These are phyloP conservation scores for Arthrobotrys entomopaga DNA, from an alignment of 2,329 filamentous ascomycete species.

Conservation along the genomic window DNA sequence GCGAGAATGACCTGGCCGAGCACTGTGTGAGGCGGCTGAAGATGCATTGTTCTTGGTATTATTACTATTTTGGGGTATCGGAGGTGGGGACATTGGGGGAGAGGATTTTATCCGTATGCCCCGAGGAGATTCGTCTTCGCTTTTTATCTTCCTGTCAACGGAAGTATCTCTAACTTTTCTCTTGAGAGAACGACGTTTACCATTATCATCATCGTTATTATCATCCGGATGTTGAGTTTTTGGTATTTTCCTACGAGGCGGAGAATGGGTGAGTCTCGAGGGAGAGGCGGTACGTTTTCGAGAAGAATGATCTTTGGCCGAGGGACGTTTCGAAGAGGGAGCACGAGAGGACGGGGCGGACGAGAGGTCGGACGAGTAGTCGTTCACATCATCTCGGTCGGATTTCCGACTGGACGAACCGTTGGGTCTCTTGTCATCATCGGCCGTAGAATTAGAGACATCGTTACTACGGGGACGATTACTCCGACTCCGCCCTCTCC, in stretches of 20 bases:
- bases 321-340: conserved; percentile 38
- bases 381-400: conserved; percentile 41
- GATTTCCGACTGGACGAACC: conserved; percentile 32
- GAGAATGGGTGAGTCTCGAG: conserved; percentile 47
- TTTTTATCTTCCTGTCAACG: conserved; percentile 36
- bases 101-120: conserved; percentile 57
- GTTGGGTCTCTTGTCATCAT: conserved; percentile 26
- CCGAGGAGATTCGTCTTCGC: conserved; percentile 45
- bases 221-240: conserved; percentile 41
- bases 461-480: conserved; percentile 37
- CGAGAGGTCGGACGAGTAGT: conserved; percentile 58
- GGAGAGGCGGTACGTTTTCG: conserved; percentile 47
- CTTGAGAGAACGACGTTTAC: conserved; percentile 42
- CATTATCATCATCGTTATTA: background rate
- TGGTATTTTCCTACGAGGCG: conserved; percentile 42
- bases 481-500: conserved; percentile 37
- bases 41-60: conserved; percentile 23
- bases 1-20: conserved; percentile 33
- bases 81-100: conserved; percentile 56
- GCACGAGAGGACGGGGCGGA: conserved; percentile 56
- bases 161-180: conserved; percentile 38
- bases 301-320: conserved; percentile 21
- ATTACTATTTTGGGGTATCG: conserved; percentile 52
- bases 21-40: conserved; percentile 16
- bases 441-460: conserved; percentile 46